phyloP scores from a whole-genome alignment of 805 yeast genomes.

The Pachysolen tannophilus region DNA sequence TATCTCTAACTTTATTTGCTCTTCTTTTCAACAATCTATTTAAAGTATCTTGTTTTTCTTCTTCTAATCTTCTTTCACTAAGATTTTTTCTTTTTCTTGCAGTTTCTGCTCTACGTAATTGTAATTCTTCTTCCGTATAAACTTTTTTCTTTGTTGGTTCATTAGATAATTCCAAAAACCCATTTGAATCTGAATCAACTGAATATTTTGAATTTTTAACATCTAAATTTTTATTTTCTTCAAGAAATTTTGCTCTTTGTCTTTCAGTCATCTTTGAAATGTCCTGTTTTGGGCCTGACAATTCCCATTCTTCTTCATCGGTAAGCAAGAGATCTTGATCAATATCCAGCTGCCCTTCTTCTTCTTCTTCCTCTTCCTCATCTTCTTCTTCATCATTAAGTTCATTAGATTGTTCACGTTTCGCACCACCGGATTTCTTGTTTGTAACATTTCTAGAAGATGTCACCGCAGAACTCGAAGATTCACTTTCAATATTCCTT shows the following conservation, averaged over 20 bases:
- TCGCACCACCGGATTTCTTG: neutral
- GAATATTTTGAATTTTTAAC: slow-evolving; percentile 1
- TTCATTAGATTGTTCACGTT: neutral
- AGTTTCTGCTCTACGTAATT: slow-evolving; percentile 74
- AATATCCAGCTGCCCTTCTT: slow-evolving; percentile 8
- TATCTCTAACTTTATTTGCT: slow-evolving; percentile 60
- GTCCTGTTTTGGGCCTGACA: slow-evolving; percentile 28
- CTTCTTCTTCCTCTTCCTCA: slow-evolving; percentile 14
- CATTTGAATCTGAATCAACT: slow-evolving; percentile 10
- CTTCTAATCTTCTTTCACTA: slow-evolving; percentile 75
- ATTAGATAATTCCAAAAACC: slow-evolving; percentile 27
- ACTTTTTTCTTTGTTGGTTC: slow-evolving; percentile 40
- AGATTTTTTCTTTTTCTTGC: slow-evolving; percentile 85
- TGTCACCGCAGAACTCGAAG: neutral
- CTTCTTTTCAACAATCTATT: slow-evolving; percentile 79
- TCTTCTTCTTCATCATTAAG: neutral
- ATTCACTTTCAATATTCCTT: no score
- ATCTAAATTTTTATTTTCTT: slow-evolving; percentile 17
- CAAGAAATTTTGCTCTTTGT: slow-evolving; percentile 39
- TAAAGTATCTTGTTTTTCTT: slow-evolving; percentile 86
- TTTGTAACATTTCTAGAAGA: neutral
- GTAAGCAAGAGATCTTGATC: slow-evolving; percentile 3
- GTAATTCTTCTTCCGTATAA: slow-evolving; percentile 78
- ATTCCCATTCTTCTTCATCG: slow-evolving; percentile 12
- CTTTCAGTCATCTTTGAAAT: slow-evolving; percentile 46